A percentile compares a stretch with the other conserved stretches of the same genome.
phyloP scores from a whole-genome alignment of 352 stramenopile species.

The Globisporangium splendens region DNA sequence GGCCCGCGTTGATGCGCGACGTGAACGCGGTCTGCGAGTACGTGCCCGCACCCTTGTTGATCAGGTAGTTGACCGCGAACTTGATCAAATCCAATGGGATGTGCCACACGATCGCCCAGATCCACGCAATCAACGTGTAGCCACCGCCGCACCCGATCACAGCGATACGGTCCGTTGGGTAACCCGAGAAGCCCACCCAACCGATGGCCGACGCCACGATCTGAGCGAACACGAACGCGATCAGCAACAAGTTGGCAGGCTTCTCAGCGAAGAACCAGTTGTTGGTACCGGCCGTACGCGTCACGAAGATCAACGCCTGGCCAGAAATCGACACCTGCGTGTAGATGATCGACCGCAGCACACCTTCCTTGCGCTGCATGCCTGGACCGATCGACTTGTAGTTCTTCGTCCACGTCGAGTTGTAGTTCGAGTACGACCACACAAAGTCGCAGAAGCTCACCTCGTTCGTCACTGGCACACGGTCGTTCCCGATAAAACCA shows the following conservation, averaged over 20 bases:
- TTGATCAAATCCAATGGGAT: conserved; percentile 75
- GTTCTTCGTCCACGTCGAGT: conserved; percentile 59
- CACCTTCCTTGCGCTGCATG: conserved; percentile 61
- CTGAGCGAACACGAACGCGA: conserved; percentile 70
- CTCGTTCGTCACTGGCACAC: conserved; percentile 59
- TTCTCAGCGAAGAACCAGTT: conserved; percentile 74
- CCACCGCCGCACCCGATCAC: conserved; percentile 59
- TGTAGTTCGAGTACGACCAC: conserved; percentile 69
- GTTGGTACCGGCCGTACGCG: conserved; percentile 66
- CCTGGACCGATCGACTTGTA: conserved; percentile 63
- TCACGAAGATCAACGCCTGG: conserved; percentile 75
- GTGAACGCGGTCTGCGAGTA: conserved; percentile 66
- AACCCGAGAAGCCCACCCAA: conserved; percentile 66
- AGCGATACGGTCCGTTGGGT: conserved; percentile 58
- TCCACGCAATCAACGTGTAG: conserved; percentile 64
- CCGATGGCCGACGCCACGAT: conserved; percentile 60
- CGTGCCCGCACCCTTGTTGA: conserved; percentile 43
- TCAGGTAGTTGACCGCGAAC: conserved; percentile 63
- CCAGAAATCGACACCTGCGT: conserved; percentile 73
- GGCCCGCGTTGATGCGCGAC: conserved; percentile 70
- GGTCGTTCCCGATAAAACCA: conserved; percentile 51
- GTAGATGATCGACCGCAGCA: conserved; percentile 66
- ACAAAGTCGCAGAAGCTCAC: conserved; percentile 65
- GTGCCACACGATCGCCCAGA: conserved; percentile 70
- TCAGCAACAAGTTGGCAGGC: conserved; percentile 56